phyloP scores from a whole-genome alignment of 495 filamentous ascomycete genomes.

The Peziza echinospora region DNA sequence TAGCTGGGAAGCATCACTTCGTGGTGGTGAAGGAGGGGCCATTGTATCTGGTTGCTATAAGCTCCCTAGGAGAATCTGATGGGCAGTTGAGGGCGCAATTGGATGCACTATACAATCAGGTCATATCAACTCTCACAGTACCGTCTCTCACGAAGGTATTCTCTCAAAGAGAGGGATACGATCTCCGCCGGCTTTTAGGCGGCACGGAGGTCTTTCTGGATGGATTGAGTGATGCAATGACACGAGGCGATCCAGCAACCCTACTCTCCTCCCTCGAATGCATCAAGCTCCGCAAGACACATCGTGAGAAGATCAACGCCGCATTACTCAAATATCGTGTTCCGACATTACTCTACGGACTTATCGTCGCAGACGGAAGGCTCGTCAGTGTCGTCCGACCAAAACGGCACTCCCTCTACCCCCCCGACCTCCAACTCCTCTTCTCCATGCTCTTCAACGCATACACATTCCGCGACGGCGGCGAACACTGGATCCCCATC shows the following conservation, averaged over 20 bases:
- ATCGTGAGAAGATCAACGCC: slow-evolving; percentile 69
- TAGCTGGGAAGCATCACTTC: slow-evolving; percentile 53
- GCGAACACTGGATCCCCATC: slow-evolving; percentile 93
- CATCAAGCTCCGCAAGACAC: slow-evolving; percentile 63
- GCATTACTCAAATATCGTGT: slow-evolving; percentile 56
- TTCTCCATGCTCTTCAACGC: slow-evolving; percentile 99
- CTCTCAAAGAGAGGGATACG: slow-evolving; percentile 69
- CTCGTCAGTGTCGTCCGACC: slow-evolving; percentile 88
- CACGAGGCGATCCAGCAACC: slow-evolving; percentile 69
- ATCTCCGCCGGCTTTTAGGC: slow-evolving; percentile 76
- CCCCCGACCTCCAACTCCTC: slow-evolving; percentile 83
- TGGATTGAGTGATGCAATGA: slow-evolving; percentile 83
- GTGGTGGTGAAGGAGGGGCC: slow-evolving; percentile 21
- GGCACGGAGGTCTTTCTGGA: slow-evolving; percentile 84
- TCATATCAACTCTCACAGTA: slow-evolving; percentile 80
- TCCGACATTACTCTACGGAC: slow-evolving; percentile 64
- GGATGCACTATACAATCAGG: slow-evolving; percentile 92
- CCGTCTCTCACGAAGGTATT: slow-evolving; percentile 79
- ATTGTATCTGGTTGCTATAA: slow-evolving; percentile 83
- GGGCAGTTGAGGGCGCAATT: slow-evolving; percentile 68
- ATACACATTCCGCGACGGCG: slow-evolving; percentile 65
- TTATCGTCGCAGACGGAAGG: slow-evolving; percentile 81
- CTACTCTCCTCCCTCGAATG: slow-evolving; percentile 83
- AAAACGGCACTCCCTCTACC: slow-evolving; percentile 85
- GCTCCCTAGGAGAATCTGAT: slow-evolving; percentile 75